Base-by-base conservation (phyloP, 2,329 filamentous ascomycete species). In the Penicillium sp. region DNA sequence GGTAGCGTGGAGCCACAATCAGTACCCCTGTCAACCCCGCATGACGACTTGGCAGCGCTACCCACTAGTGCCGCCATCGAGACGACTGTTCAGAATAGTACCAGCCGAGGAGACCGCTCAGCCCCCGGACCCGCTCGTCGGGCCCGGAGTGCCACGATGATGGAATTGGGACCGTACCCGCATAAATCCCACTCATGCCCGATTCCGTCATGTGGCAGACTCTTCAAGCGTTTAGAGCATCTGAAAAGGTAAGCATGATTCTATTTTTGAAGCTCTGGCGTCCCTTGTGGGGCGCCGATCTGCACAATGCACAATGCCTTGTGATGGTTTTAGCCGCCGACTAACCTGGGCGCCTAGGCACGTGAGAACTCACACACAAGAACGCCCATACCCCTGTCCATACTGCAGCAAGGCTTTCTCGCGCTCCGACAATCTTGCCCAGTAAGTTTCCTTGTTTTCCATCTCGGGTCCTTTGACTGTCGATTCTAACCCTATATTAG, bases 391-490 rank as follows among this genome's bases (percentile, higher is more conserved):
- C 79, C 89, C 96, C 74, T 99, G 95, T 85, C 90, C 90, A 68
- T 89, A 96, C 77, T 99, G 95, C 86, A 96, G 90, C 84, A 98
- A 98, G 83, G 93, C 93, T 65, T 99, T 99, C 78, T 98, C 95
- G 58, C 85, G 95, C 79, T 98, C 93, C 71, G 95, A 99, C 81
- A 99, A 99, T 77, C 89, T 99, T 78, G 95, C 95, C 76, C 95
- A 99, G 90, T 96, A 91, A 77, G 83, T 76, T 57, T 11, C n/a
- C 14, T 42, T 35, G 54, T 55, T 19, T 31, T 8, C 10, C n/a
- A 26, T 24, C 42, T 24, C 33, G 4, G 22, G 13, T 21, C 11
- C 13, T 11, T 46, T 48, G 46, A 16, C n/a, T 47, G 47, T 47
- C 45, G 50, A 52, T 37, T 56, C 73, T 84, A 71, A 81, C 74